phyloP scores from a whole-genome alignment of 208 protist genomes.

The Willaertia magna region DNA sequence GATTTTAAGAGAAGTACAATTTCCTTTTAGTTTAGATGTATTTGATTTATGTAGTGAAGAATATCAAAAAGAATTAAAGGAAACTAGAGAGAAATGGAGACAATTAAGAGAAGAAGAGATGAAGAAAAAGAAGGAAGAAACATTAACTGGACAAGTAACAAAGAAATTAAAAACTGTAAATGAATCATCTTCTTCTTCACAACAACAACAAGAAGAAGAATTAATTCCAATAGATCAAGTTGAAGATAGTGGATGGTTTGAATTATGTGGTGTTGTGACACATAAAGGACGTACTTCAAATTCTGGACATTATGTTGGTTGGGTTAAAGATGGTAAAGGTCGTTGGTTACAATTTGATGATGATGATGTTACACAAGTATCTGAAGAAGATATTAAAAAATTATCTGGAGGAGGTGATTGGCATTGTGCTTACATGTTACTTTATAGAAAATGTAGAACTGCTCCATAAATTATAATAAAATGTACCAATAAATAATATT shows the following conservation, averaged over 20 bases:
- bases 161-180: background rate
- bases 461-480: background rate
- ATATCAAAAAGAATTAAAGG: background rate
- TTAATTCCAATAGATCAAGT: background rate
- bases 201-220: slow-evolving; percentile 13
- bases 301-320: slow-evolving; percentile 73
- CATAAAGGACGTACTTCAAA: slow-evolving; percentile 72
- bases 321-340: slow-evolving; percentile 47
- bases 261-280: slow-evolving; percentile 67
- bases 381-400: slow-evolving; percentile 14
- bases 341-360: slow-evolving; percentile 25
- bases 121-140: background rate
- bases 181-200: slow-evolving; percentile 10
- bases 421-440: background rate
- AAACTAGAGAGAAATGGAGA: background rate
- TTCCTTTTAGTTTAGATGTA: background rate
- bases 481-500: too few relatives aligned
- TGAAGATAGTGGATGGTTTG: slow-evolving; percentile 55
- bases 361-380: slow-evolving; percentile 14
- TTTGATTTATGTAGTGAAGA: slow-evolving; percentile 8
- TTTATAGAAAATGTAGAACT: background rate
- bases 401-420: slow-evolving; percentile 16
- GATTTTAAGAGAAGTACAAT: background rate
- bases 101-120: background rate
- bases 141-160: background rate